These are phyloP conservation scores for Sporisorium exsertum DNA, from an alignment of 1,284 basidiomycete species.

Conservation along the genomic window DNA sequence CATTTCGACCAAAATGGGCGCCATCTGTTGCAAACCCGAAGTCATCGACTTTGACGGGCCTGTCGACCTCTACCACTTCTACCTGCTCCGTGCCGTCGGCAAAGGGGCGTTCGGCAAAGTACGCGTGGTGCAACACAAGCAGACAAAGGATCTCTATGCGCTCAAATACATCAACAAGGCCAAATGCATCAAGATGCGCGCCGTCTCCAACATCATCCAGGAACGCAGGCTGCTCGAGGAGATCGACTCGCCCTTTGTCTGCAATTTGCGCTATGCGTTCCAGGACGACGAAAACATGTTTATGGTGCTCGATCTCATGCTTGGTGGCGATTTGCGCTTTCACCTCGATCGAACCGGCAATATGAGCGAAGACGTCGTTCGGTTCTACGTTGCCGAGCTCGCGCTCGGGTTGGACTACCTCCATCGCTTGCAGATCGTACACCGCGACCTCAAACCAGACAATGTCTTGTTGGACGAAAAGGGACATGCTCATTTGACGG, in stretches of 20 bases:
- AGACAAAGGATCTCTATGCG: conserved; percentile 86
- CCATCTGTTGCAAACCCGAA: conserved; percentile 83
- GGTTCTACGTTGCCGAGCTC: conserved; percentile 91
- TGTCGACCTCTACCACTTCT: conserved; percentile 96
- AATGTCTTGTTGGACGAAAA: conserved; percentile 91
- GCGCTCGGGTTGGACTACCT: conserved; percentile 87
- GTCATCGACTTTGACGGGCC: conserved; percentile 98
- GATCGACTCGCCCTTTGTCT: conserved; percentile 94
- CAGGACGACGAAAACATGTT: conserved; percentile 98
- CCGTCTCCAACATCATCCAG: conserved; percentile 95
- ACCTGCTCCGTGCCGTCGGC: conserved; percentile 90
- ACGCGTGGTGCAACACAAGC: conserved; percentile 97
- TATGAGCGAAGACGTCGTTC: conserved; percentile 83
- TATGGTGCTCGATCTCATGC: conserved; percentile 95
- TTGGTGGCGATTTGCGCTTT: conserved; percentile 93
- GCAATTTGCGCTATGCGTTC: conserved; percentile 94
- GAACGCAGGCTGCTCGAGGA: conserved; percentile 72
- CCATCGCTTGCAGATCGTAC: conserved; percentile 90
- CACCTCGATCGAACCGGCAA: conserved; percentile 84
- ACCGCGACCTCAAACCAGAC: conserved; percentile 86
- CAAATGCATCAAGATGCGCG: conserved; percentile 97
- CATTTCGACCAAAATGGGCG: conserved; percentile 76
- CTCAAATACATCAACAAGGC: conserved; percentile 98
- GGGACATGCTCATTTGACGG: conserved; percentile 95
- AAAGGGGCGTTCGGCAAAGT: conserved; percentile 99